Evolutionary conservation across 108 stramenopile species (phyloP), one percentile per base, ranked within the genome.

Genomic region (Cyclotella kingstonii): DNA sequence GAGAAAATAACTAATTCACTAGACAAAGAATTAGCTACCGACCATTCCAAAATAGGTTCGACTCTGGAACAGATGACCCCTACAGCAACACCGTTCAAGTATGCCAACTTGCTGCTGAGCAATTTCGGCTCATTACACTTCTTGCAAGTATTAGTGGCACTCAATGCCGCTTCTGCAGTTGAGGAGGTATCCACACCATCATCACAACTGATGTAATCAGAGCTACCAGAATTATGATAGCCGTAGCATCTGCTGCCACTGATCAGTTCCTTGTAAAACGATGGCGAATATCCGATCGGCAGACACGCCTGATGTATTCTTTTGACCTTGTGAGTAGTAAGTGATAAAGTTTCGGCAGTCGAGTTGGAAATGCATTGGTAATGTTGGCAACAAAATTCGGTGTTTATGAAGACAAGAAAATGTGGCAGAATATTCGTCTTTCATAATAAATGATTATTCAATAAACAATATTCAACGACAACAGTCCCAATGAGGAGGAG

Each of bases 271-370:
- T 74, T 60, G 80, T 98, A 98, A 63, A 95, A 98, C 11, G 76
- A 74, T 19, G 95, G 85, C 57, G 81, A 77, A 76, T 98, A 98
- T 17, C 84, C 64, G 1, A 98, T 85, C 9, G 96, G 97, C 73
- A 98, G 93, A 26, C 89, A 89, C 10, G 90, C 69, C 31, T 73
- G 55, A 51, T 90, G 88, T 7, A 93, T 80, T 77, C 78, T 83
- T 56, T 84, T 79, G 10, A 93, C 63, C 87, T 87, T 60, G 5
- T 25, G 27, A 4, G 28, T 10, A 8, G 10, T 27, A 8, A 39
- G 7, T 54, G 4, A 19, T 4, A 8, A 35, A 55, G 38, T n/a
- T 12, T 38, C 3, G 45, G 5, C 17, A 51, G 38, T 10, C 36
- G 30, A 49, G 44, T 5, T 43, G 15, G 22, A 35, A 62, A 14